phyloP scores from a whole-genome alignment of 495 filamentous ascomycete genomes.

The Penicilliopsis zonata region DNA sequence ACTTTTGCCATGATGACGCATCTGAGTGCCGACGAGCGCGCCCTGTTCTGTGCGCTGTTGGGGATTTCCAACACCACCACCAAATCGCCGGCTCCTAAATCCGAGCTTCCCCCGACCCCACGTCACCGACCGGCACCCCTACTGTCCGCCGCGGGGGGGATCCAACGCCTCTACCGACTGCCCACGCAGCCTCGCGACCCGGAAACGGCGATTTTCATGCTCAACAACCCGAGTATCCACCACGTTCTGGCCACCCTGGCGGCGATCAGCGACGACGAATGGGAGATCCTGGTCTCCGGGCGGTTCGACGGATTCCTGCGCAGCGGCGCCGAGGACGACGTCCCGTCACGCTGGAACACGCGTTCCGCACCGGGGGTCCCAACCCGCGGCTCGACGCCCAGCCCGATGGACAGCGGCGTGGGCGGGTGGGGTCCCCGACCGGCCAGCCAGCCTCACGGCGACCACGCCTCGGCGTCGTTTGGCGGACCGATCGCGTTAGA shows the following conservation, averaged over 20 bases:
- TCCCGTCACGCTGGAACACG: constrained; percentile 34
- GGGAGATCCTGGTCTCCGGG: constrained; percentile 92
- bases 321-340: constrained; percentile 67
- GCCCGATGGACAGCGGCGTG: constrained; percentile 21
- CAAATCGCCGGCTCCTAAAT: constrained; percentile 29
- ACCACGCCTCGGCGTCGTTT: constrained; percentile 22
- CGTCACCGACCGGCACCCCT: constrained; percentile 55
- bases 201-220: constrained; percentile 77
- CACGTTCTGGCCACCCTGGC: constrained; percentile 79
- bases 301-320: constrained; percentile 96
- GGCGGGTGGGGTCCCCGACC: constrained; percentile 11
- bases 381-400: constrained; percentile 28
- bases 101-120: constrained; percentile 29
- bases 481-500: constrained; percentile 71
- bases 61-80: constrained; percentile 48
- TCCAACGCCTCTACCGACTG: constrained; percentile 79
- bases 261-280: constrained; percentile 75
- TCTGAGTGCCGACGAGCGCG: constrained; percentile 60
- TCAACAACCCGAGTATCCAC: constrained; percentile 72
- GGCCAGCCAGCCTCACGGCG: constrained; percentile 24
- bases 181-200: constrained; percentile 60
- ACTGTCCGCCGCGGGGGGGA: constrained; percentile 55
- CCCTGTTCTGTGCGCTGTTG: constrained; percentile 65
- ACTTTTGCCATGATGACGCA: constrained; percentile 88
- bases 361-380: constrained; percentile 29